Evolutionary conservation across 73 alveolate species (phyloP), one percentile per base, ranked within the genome.

Genomic region (Uronychia setigera): DNA sequence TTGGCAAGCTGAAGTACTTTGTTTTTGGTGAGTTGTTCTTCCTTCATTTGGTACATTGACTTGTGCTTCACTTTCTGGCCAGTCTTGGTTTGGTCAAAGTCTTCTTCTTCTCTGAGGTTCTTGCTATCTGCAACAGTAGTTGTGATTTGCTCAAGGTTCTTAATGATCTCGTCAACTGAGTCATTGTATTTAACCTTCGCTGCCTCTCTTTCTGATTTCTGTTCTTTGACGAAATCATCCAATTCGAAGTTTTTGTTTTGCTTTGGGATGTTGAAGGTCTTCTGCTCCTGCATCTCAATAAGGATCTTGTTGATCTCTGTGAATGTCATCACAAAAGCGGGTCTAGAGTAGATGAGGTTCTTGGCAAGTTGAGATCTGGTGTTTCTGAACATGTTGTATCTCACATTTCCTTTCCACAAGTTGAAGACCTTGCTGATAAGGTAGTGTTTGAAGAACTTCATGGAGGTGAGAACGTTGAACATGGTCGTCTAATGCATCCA

Each of bases 401-500:
- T 83, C 57, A 97, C 99, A 79, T 93, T 96, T 5, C 98, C 96
- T 84, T 97, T 97, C 99, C 99, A 98, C 89, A 92, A 87, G 34
- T 94, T 91, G 91, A 95, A 98, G 77, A 97, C 96, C 88, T 98
- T 98, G 34, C 96, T 94, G 27, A 94, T 94, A 29, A 95, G 91
- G 92, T 97, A 97, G 93, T 96, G 97, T 82, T 96, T 96, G 90
- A 97, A 96, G 92, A 95, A 96, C 89, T 94, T 94, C 88, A 96
- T 96, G 87, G 94, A 86, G 85, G 99, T 96, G 80, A 97, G 93
- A 76, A 97, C 96, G 82, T 96, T 97, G 87, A 95, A 96, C 91
- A 97, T 90, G 27, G 99, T 97, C 9, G 98, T 81, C 90, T 97
- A 98, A 85, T 98, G 99, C 99, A 98, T 98, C 99, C 99, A 98